Percentiles rank a stretch among this genome's conserved stretches.
phyloP scores from a whole-genome alignment of 208 protist genomes.

The Acanthamoeba divionensis region DNA sequence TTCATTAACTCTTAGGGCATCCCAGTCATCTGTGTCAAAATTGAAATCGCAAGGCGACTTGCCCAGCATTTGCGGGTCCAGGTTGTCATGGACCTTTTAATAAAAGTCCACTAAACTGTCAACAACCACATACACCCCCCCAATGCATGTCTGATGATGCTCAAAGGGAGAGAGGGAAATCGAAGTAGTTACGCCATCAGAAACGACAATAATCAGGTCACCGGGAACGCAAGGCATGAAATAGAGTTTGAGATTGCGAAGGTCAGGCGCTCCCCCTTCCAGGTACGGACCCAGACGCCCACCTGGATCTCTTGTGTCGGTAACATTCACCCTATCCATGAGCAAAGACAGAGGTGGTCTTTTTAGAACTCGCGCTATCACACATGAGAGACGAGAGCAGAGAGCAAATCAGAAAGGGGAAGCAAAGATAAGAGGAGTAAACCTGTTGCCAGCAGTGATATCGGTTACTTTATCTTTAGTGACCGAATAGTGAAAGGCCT shows the following conservation, averaged over 20 bases:
- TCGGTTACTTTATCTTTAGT: conserved; percentile 56
- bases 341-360: no score
- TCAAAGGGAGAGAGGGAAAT: background rate
- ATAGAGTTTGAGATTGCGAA: conserved; percentile 66
- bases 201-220: conserved; percentile 65
- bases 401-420: no score
- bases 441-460: conserved; percentile 65
- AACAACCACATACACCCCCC: background rate
- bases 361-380: background rate
- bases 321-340: conserved; percentile 48
- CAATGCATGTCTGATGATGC: background rate
- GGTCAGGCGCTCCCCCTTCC: conserved; percentile 66
- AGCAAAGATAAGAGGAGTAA: background rate
- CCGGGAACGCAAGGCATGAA: conserved; percentile 57
- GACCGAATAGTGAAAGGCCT: conserved; percentile 60
- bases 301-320: conserved; percentile 63
- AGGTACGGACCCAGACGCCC: conserved; percentile 69
- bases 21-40: background rate
- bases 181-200: conserved; percentile 57
- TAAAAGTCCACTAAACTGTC: background rate
- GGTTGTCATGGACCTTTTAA: conserved; percentile 63
- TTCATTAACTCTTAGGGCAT: background rate
- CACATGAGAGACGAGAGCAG: background rate
- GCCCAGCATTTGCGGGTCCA: conserved; percentile 68
- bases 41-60: conserved; percentile 32